Evolutionary conservation across 2,329 filamentous ascomycete species (phyloP).

Genomic region (Arthrobotrys musiformis): DNA sequence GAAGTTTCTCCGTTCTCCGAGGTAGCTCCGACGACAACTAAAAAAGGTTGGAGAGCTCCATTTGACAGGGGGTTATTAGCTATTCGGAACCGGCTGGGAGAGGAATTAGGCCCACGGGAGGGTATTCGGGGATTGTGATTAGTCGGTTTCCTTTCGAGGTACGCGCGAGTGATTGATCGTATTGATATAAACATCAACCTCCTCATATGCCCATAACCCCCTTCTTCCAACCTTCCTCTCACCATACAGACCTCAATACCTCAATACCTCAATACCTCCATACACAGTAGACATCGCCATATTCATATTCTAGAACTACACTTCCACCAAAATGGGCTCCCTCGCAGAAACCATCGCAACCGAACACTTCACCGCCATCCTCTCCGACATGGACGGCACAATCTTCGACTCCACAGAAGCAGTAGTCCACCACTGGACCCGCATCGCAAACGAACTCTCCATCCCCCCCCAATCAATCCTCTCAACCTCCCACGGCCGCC

Average conservation of each 20-base stretch:
- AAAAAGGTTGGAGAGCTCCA: no score
- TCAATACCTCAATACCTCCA: not conserved
- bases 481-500: conserved; percentile 87
- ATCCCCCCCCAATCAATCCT: conserved; percentile 86
- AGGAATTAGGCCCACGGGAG: not conserved
- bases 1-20: conserved; percentile 37
- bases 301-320: no score
- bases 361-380: conserved; percentile 49
- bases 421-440: conserved; percentile 80
- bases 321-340: conserved; percentile 31
- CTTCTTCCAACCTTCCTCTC: not conserved
- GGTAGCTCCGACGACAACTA: conserved; percentile 14
- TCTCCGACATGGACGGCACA: conserved; percentile 55
- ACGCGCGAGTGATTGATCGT: not conserved
- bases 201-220: no score
- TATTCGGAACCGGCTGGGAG: not conserved
- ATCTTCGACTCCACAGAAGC: conserved; percentile 82
- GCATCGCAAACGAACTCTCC: conserved; percentile 83
- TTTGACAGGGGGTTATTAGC: no score
- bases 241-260: not conserved
- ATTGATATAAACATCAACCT: not conserved
- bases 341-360: conserved; percentile 17
- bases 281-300: no score
- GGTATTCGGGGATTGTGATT: conserved; percentile 1
- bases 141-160: not conserved